Evolutionary conservation across 805 yeast species (phyloP), one percentile per base, ranked within the genome.

Genomic region (Candida gorgasii): DNA sequence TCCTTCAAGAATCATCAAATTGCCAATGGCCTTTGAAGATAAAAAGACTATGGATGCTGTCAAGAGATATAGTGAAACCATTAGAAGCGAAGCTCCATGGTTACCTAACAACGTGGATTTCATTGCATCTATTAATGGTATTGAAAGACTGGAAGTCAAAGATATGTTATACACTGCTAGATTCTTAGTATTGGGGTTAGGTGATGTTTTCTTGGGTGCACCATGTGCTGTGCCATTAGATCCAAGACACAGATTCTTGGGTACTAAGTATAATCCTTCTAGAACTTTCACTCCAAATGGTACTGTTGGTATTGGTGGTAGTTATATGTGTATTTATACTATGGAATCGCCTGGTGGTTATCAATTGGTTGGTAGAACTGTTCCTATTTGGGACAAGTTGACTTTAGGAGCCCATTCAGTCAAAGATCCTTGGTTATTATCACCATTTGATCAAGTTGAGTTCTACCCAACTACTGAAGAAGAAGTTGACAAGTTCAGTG

Each of bases 271-370:
- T 69, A 92, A 92, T 61, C 99, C 99, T 29, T 86, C 97, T 11
- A 80, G 99, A 73, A 88, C 97, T 1, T 90, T 76, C 71, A 92
- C 99, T 2, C 96, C 97, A 29, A 88, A 89, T 59, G 99, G 99
- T 53, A 86, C 93, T 27, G 98, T 92, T 48, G 99, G 99, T 58
- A 84, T 93, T 61, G 99, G 99, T 49, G 98, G 99, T 54, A 89
- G 86, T 87, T 93, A 89, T 76, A 90, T 92, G 98, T 92, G 98
- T 72, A 90, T 92, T 54, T 92, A 92, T 67, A 89, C 98, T 23
- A 90, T 92, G 92, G 95, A 89, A 52, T 89, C 97, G 18, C 99
- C 99, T 36, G 99, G 99, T 68, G 99, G 99, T 23, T 92, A 92
- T 67, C 98, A 92, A 69, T 76, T 92, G 54, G 92, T 89, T 48